Percentiles rank a stretch among this genome's conserved stretches.
Evolutionary conservation across 1,284 basidiomycete species (phyloP).

Genomic region (Sporisorium graminicola): DNA sequence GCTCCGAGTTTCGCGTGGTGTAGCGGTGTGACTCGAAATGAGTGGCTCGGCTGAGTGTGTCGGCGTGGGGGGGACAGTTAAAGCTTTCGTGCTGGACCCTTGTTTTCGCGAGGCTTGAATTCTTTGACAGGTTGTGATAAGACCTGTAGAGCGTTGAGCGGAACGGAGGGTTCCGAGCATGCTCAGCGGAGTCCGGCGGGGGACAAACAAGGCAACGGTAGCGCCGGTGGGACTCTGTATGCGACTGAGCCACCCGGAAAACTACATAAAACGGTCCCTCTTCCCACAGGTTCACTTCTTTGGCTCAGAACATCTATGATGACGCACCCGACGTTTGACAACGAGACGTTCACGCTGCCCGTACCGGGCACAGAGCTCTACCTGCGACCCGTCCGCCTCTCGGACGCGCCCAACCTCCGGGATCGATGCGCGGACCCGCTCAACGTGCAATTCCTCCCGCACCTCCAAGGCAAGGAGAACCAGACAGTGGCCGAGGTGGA

Average conservation of each 20-base stretch:
- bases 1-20: too few species aligned
- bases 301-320: constrained; percentile 6
- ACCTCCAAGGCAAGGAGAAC: constrained; percentile 35
- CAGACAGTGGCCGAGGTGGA: constrained; percentile 28
- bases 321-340: constrained; percentile 35
- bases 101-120: too few species aligned
- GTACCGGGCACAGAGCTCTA: not conserved
- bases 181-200: not conserved
- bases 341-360: constrained; percentile 10
- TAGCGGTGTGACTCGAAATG: too few species aligned
- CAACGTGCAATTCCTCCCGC: constrained; percentile 32
- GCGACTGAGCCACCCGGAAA: not conserved
- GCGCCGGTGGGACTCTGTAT: too few species aligned
- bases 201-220: not conserved
- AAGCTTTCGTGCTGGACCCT: too few species aligned
- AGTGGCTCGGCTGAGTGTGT: too few species aligned
- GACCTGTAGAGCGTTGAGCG: too few species aligned
- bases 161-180: constrained; percentile 1
- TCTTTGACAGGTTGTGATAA: too few species aligned
- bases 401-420: constrained; percentile 35
- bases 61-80: too few species aligned
- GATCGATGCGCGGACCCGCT: constrained; percentile 28
- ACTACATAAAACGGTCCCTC: not conserved
- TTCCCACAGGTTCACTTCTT: not conserved
- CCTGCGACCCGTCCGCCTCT: constrained; percentile 23